Conservation (phyloP, 345 rosid species). For the Rhodamnia rubescens region DNA sequence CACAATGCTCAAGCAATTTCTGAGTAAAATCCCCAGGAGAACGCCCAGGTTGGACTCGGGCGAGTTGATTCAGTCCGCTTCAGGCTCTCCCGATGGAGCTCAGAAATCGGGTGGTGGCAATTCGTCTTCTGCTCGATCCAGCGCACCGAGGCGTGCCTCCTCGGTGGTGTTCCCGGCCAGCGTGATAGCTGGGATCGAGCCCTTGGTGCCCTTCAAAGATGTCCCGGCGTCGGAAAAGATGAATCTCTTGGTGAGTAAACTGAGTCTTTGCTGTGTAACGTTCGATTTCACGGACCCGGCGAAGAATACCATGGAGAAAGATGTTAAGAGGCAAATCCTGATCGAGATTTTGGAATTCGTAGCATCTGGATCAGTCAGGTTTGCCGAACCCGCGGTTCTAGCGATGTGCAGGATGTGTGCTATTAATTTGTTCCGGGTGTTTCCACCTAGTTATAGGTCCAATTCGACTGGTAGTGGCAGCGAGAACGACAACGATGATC, state of each 20-base stretch:
- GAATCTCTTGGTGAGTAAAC: constrained; percentile 78
- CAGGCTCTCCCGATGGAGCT: constrained; percentile 10
- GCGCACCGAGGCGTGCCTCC: constrained; percentile 40
- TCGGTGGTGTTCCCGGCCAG: constrained; percentile 74
- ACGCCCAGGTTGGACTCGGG: constrained; percentile 40
- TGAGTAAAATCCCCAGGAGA: constrained; percentile 62
- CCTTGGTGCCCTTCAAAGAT: constrained; percentile 70
- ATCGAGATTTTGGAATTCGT: constrained; percentile 74
- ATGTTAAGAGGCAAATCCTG: constrained; percentile 69
- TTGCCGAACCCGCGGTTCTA: constrained; percentile 62
- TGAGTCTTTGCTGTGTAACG: constrained; percentile 79
- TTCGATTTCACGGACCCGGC: constrained; percentile 72
- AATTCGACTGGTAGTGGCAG: constrained; percentile 12
- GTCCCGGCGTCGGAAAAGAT: constrained; percentile 59
- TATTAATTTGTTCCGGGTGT: constrained; percentile 63
- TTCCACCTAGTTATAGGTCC: constrained; percentile 58
- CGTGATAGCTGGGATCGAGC: constrained; percentile 75
- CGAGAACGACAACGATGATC: constrained; percentile 70
- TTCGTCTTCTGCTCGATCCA: constrained; percentile 4
- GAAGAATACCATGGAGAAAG: constrained; percentile 62
- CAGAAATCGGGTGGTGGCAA: constrained; percentile 8
- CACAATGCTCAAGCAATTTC: constrained; percentile 61
- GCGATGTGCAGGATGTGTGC: constrained; percentile 91
- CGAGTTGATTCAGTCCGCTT: constrained; percentile 17
- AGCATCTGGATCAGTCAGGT: constrained; percentile 44